These are phyloP conservation scores for Epichloe scottii DNA, from an alignment of 2,329 filamentous ascomycete genomes.

Conservation along the genomic window DNA sequence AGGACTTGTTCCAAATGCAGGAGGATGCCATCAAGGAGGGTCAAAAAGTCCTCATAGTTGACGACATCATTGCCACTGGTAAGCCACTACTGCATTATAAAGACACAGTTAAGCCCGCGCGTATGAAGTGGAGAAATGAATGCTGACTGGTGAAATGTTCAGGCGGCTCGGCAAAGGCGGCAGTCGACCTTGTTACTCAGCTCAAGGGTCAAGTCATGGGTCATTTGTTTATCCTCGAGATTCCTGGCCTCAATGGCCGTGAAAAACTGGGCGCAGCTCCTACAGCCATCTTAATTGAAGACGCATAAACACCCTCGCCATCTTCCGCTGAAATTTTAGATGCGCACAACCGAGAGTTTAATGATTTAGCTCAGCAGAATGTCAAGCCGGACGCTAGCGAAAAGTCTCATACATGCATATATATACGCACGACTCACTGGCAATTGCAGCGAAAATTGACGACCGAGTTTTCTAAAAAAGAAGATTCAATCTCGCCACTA, in stretches of 20 bases:
- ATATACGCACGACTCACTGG: background rate
- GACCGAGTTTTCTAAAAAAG: background rate
- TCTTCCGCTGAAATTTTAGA: background rate
- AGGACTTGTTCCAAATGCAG: constrained; percentile 95
- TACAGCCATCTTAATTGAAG: constrained; percentile 68
- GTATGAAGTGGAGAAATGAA: background rate
- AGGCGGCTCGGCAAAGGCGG: constrained; percentile 88
- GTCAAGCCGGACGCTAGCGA: background rate
- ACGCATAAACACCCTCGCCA: constrained; percentile 19
- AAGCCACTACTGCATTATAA: constrained; percentile 23
- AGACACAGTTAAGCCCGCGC: background rate
- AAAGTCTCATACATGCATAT: background rate
- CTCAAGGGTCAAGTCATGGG: constrained; percentile 77
- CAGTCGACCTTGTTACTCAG: constrained; percentile 73
- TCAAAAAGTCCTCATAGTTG: constrained; percentile 84
- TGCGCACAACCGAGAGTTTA: background rate
- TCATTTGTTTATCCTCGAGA: constrained; percentile 91
- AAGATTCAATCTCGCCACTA: background rate
- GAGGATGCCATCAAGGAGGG: constrained; percentile 69
- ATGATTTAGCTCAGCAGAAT: background rate
- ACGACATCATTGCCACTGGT: constrained; percentile 98
- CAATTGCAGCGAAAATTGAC: background rate
- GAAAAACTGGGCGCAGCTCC: constrained; percentile 72
- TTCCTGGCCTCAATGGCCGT: constrained; percentile 83
- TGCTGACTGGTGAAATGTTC: background rate